Evolutionary conservation across 805 yeast species (phyloP).

Genomic region (Brettanomyces sp.): DNA sequence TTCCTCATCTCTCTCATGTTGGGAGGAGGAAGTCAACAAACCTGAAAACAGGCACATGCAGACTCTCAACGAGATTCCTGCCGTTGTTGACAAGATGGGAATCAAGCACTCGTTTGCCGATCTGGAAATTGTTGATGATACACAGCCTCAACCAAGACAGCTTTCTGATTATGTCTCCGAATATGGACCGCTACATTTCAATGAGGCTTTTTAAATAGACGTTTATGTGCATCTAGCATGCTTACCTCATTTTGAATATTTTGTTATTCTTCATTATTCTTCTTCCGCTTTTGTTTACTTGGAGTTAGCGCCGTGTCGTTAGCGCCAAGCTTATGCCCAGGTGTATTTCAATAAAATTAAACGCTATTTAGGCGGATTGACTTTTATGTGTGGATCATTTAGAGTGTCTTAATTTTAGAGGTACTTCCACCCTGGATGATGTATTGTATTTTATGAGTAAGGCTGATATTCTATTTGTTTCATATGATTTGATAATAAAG

Average conservation of each 20-base stretch:
- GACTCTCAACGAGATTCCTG: neutral
- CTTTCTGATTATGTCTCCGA: conserved; percentile 21
- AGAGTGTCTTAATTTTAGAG: too few relatives aligned
- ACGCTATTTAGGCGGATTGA: too few relatives aligned
- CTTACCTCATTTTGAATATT: neutral
- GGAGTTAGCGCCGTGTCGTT: too few relatives aligned
- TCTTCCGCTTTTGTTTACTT: too few relatives aligned
- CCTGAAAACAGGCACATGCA: conserved; percentile 5
- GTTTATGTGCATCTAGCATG: neutral
- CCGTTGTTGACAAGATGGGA: conserved; percentile 1
- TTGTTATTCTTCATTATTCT: too few relatives aligned
- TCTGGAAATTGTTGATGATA: neutral
- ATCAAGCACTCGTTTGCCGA: neutral
- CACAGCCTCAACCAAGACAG: neutral
- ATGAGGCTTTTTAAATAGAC: conserved; percentile 37
- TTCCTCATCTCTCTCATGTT: conserved; percentile 33
- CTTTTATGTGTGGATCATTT: too few relatives aligned
- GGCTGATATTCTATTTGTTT: too few relatives aligned
- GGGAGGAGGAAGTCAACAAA: conserved; percentile 27
- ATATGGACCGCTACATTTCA: conserved; percentile 37
- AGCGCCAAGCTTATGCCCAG: too few relatives aligned
- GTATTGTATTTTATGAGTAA: too few relatives aligned
- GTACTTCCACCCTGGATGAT: too few relatives aligned
- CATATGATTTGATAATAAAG: too few relatives aligned
- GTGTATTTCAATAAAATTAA: too few relatives aligned